Evolutionary conservation across 2,329 filamentous ascomycete genomes (phyloP).

Genomic region (Zymoseptoria pseudotritici): DNA sequence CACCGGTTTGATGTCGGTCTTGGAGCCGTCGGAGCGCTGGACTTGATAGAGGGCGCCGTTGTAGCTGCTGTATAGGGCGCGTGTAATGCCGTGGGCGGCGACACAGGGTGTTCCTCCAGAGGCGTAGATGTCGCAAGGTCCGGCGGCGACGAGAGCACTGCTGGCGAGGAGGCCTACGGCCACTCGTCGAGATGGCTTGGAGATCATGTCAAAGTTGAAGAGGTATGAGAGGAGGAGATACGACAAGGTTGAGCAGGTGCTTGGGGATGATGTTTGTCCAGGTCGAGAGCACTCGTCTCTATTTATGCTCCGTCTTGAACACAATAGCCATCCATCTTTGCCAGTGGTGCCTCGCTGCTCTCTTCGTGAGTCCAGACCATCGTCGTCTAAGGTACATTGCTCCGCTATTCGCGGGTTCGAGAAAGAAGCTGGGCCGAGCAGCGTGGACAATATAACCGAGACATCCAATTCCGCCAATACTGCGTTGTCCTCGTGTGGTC

Average conservation of each 20-base stretch:
- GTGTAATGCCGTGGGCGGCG: constrained; percentile 59
- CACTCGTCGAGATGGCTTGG: constrained; percentile 5
- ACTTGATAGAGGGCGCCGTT: constrained; percentile 53
- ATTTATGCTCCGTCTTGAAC: neutral
- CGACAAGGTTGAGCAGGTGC: neutral
- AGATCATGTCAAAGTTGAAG: constrained; percentile 6
- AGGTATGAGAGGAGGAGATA: neutral
- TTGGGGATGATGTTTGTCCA: neutral
- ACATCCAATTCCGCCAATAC: neutral
- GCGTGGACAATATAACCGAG: neutral
- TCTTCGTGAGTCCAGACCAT: neutral
- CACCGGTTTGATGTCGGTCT: constrained; percentile 43
- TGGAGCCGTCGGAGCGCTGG: constrained; percentile 47
- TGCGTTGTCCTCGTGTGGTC: neutral
- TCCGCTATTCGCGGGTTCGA: neutral
- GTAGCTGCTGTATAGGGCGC: constrained; percentile 51
- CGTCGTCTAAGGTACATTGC: neutral
- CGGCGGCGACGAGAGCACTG: constrained; percentile 33
- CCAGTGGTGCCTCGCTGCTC: neutral
- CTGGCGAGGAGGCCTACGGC: constrained; percentile 11
- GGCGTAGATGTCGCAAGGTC: constrained; percentile 56
- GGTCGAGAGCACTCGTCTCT: neutral
- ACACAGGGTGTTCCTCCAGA: constrained; percentile 55
- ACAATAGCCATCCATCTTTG: neutral
- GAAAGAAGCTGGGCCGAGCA: neutral